Evolutionary conservation across 1,284 basidiomycete genomes (phyloP).

Genomic region (Taiwanofungus camphoratus): DNA sequence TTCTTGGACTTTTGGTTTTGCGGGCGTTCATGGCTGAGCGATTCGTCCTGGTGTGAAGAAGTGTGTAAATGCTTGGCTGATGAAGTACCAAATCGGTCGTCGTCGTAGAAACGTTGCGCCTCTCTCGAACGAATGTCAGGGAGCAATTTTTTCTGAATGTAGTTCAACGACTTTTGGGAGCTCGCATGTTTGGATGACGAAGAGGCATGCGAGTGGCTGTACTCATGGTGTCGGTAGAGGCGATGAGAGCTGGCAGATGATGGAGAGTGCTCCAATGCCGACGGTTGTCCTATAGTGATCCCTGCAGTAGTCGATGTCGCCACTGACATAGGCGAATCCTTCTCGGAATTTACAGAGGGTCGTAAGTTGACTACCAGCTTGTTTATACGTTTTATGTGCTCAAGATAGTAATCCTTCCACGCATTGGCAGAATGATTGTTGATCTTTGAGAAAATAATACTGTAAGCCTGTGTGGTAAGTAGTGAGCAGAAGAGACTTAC

Average conservation of each 20-base stretch:
- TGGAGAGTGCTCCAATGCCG: not conserved
- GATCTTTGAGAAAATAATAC: slow-evolving; percentile 34
- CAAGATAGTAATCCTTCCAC: slow-evolving; percentile 73
- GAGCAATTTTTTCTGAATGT: too few relatives aligned
- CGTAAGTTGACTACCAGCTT: slow-evolving; percentile 32
- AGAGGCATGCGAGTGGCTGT: not conserved
- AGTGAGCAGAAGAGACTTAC: slow-evolving; percentile 25
- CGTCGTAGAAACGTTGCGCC: too few relatives aligned
- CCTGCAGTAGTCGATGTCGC: not conserved
- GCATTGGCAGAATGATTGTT: slow-evolving; percentile 41
- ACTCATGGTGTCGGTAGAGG: not conserved
- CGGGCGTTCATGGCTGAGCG: too few relatives aligned
- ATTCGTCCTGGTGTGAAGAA: too few relatives aligned
- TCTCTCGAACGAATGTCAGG: too few relatives aligned
- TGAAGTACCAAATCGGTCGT: too few relatives aligned
- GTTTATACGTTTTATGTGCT: slow-evolving; percentile 54
- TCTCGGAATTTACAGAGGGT: not conserved
- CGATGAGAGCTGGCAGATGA: not conserved
- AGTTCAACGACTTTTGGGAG: too few relatives aligned
- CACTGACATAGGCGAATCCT: not conserved
- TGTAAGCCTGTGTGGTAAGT: not conserved
- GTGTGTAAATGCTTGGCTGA: too few relatives aligned
- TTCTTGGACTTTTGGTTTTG: not conserved
- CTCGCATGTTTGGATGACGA: not conserved
- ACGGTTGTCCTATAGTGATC: not conserved